Conservation (phyloP, 441 rosid genomes). For the Melastoma candidum region DNA sequence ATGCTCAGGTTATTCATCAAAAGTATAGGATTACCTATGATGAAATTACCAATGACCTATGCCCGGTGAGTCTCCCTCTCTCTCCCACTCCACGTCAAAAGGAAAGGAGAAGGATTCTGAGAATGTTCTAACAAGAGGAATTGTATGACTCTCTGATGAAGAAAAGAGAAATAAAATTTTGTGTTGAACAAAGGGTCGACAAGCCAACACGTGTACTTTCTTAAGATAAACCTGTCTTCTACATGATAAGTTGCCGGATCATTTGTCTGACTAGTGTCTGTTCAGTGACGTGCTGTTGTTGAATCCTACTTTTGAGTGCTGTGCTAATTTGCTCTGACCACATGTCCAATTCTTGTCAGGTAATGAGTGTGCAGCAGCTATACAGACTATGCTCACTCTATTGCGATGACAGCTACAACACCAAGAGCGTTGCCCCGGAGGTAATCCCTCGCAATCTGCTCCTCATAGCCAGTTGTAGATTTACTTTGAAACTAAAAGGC, state of each 20-base stretch:
- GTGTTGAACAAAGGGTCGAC: too few species aligned
- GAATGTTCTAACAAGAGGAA: too few species aligned
- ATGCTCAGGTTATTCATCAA: conserved; percentile 87
- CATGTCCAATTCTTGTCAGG: conserved; percentile 37
- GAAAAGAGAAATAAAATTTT: too few species aligned
- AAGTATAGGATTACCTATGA: conserved; percentile 95
- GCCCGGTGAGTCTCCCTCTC: conserved; percentile 58
- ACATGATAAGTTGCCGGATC: too few species aligned
- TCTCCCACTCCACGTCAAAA: conserved; percentile 10
- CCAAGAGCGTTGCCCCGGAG: conserved; percentile 84
- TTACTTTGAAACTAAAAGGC: conserved; percentile 9
- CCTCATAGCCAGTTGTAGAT: not conserved
- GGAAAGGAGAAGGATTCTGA: not conserved
- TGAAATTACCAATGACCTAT: conserved; percentile 88
- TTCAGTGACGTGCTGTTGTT: not conserved
- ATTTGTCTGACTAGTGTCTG: too few species aligned
- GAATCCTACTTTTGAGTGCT: not conserved
- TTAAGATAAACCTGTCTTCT: too few species aligned
- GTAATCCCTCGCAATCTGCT: conserved; percentile 33
- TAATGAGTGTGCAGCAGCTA: conserved; percentile 95
- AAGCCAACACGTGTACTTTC: too few species aligned
- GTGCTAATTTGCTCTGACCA: not conserved
- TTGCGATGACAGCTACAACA: conserved; percentile 98
- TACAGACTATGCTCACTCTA: conserved; percentile 93
- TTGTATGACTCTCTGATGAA: too few species aligned